Evolutionary conservation across 1,284 basidiomycete species (phyloP).

Genomic region (Cutaneotrichosporon sp.): DNA sequence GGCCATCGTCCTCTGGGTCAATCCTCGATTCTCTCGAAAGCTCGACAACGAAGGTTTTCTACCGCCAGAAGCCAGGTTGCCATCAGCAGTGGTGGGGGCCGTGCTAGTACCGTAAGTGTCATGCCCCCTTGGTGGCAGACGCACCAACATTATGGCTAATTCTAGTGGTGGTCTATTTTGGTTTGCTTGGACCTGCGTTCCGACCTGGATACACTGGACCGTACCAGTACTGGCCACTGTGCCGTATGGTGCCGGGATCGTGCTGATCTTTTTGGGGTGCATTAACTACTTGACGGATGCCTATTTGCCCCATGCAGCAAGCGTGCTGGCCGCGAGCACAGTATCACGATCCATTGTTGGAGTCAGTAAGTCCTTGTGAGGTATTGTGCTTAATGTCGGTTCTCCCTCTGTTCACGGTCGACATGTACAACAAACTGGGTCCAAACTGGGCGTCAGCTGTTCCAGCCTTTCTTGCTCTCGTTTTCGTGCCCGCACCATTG

Average conservation of each 20-base stretch:
- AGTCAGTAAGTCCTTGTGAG: slow-evolving; percentile 24
- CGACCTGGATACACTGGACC: slow-evolving; percentile 56
- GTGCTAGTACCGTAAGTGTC: slow-evolving; percentile 54
- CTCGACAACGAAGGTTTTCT: slow-evolving; percentile 20
- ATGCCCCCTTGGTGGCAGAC: neutral
- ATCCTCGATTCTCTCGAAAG: slow-evolving; percentile 21
- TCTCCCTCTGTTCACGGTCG: slow-evolving; percentile 56
- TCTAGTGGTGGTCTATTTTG: slow-evolving; percentile 16
- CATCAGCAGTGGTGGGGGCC: slow-evolving; percentile 56
- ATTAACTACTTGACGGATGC: slow-evolving; percentile 59
- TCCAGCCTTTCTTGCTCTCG: slow-evolving; percentile 57
- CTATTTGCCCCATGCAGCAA: slow-evolving; percentile 52
- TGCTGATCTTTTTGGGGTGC: slow-evolving; percentile 31
- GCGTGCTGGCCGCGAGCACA: slow-evolving; percentile 63
- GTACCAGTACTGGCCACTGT: slow-evolving; percentile 58
- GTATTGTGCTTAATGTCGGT: slow-evolving; percentile 29
- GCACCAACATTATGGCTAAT: neutral
- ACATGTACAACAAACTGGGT: slow-evolving; percentile 57
- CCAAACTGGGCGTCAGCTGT: slow-evolving; percentile 56
- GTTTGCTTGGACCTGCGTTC: slow-evolving; percentile 55
- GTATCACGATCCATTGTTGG: slow-evolving; percentile 61
- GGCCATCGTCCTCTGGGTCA: slow-evolving; percentile 51
- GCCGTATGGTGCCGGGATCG: slow-evolving; percentile 54
- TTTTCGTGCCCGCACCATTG: slow-evolving; percentile 56
- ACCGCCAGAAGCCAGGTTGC: slow-evolving; percentile 54